Evolutionary conservation across 2,329 filamentous ascomycete species (phyloP).

Genomic region (Macrophomina phaseolina): DNA sequence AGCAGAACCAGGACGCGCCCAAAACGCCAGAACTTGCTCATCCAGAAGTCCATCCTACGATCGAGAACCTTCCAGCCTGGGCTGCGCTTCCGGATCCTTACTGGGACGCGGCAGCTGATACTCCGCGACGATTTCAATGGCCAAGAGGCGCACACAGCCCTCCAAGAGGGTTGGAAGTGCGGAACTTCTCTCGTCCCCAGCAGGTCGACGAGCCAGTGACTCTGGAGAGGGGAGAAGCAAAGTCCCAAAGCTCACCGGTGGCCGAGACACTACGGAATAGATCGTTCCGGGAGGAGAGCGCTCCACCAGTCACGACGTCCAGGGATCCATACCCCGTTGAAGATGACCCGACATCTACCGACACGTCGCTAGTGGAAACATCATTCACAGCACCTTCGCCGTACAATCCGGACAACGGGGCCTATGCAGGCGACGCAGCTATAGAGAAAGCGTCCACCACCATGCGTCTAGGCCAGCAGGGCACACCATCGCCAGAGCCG

Average conservation of each 20-base stretch:
- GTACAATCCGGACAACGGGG: neutral
- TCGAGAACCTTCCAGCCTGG: slow-evolving; percentile 7
- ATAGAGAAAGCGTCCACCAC: neutral
- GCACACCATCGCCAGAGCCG: neutral
- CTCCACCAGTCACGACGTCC: slow-evolving; percentile 10
- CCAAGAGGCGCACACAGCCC: neutral
- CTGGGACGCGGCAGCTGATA: neutral
- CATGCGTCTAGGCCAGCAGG: neutral
- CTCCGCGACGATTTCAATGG: neutral
- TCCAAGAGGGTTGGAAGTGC: neutral
- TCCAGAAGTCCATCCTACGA: neutral
- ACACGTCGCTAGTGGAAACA: slow-evolving; percentile 9
- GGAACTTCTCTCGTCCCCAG: neutral
- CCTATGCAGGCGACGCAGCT: neutral
- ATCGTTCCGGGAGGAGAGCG: neutral
- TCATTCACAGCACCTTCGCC: neutral
- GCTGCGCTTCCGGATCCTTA: slow-evolving; percentile 13
- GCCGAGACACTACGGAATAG: neutral
- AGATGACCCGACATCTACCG: slow-evolving; percentile 10
- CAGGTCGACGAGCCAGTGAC: neutral
- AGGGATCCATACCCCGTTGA: slow-evolving; percentile 8
- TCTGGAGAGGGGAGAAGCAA: neutral
- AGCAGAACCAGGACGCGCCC: neutral
- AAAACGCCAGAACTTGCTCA: neutral
- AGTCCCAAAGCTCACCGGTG: neutral